Evolutionary conservation across 2,329 filamentous ascomycete species (phyloP).

Genomic region (Reticulascus tulasneorum): DNA sequence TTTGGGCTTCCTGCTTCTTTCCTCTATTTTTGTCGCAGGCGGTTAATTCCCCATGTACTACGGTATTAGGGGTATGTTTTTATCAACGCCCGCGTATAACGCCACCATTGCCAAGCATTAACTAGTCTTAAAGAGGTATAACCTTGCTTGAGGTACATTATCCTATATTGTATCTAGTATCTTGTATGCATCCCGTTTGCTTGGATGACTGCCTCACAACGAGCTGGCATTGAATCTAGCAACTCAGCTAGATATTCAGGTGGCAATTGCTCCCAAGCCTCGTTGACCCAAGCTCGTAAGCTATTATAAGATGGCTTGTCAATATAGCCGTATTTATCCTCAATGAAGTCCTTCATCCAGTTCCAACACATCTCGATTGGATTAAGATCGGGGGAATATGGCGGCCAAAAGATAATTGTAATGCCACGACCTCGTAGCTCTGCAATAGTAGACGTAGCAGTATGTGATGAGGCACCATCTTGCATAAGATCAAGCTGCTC

Average conservation of each 20-base stretch:
- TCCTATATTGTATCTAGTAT: too few species aligned
- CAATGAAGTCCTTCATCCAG: conserved; percentile 1
- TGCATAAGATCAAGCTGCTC: conserved; percentile 1
- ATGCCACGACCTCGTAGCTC: background rate
- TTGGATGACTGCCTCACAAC: background rate
- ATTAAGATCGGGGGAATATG: background rate
- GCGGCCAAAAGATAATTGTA: background rate
- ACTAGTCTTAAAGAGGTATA: too few species aligned
- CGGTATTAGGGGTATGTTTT: too few species aligned
- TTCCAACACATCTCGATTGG: background rate
- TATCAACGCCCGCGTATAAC: too few species aligned
- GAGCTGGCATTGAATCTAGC: background rate
- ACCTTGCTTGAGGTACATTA: too few species aligned
- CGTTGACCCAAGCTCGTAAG: background rate
- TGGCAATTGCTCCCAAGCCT: background rate
- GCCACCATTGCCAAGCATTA: too few species aligned
- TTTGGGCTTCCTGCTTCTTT: too few species aligned
- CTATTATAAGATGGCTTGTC: background rate
- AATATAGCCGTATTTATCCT: background rate
- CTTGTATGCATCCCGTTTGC: too few species aligned
- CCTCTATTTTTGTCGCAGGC: too few species aligned
- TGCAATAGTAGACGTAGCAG: rapidly evolving
- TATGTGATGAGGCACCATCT: background rate
- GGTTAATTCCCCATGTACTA: too few species aligned
- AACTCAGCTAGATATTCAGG: background rate